phyloP scores from a whole-genome alignment of 345 rosid genomes.

The Xanthoceras sorbifolium region DNA sequence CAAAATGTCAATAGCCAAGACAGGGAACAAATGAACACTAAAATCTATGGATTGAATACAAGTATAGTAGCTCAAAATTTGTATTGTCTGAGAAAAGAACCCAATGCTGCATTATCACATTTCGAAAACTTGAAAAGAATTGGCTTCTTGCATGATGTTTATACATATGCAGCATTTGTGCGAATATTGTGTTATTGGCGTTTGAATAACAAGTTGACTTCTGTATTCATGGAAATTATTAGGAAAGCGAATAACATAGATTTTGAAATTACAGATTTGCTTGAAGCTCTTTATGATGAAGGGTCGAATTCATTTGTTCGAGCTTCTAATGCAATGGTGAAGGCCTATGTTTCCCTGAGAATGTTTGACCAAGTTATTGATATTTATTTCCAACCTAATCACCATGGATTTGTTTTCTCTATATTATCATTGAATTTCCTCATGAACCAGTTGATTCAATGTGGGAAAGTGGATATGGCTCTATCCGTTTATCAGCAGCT shows the following conservation, averaged over 20 bases:
- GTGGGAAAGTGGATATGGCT: constrained; percentile 43
- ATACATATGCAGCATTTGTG: constrained; percentile 47
- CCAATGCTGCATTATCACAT: constrained; percentile 49
- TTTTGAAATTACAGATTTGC: constrained; percentile 45
- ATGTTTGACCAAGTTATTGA: constrained; percentile 64
- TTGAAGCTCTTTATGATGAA: constrained; percentile 36
- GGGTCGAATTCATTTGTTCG: constrained; percentile 26
- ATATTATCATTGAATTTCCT: constrained; percentile 58
- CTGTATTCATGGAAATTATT: constrained; percentile 45
- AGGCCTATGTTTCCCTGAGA: constrained; percentile 44
- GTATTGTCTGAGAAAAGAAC: constrained; percentile 40
- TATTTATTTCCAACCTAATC: constrained; percentile 38
- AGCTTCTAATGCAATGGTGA: constrained; percentile 52
- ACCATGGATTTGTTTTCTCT: constrained; percentile 34
- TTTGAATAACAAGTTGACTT: constrained; percentile 42
- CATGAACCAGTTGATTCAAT: constrained; percentile 51
- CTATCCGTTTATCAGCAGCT: constrained; percentile 49
- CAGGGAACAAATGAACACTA: not conserved
- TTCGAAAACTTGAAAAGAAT: constrained; percentile 38
- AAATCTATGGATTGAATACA: not conserved
- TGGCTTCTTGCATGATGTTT: constrained; percentile 42
- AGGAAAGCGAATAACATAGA: constrained; percentile 27
- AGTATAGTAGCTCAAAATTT: constrained; percentile 36
- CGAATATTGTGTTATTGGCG: constrained; percentile 45
- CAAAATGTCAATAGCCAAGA: not conserved